Percentiles rank a stretch among this genome's conserved stretches.
phyloP scores from a whole-genome alignment of 345 rosid species.

The Dipteronia sinensis region DNA sequence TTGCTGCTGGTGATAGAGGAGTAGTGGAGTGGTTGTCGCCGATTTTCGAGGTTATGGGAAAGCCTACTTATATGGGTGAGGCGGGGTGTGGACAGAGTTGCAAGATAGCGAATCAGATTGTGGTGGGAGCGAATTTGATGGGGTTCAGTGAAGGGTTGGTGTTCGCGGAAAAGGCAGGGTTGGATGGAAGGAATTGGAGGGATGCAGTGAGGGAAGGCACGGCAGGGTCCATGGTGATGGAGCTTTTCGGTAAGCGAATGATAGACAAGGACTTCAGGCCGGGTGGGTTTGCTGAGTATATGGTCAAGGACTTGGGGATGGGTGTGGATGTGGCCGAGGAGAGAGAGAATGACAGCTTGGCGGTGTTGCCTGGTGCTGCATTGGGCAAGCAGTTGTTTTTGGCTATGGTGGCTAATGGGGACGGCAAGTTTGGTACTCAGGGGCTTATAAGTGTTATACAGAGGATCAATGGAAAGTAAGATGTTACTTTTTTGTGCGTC shows the following conservation, averaged over 20 bases:
- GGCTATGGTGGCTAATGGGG: conserved; percentile 84
- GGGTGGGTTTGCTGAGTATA: conserved; percentile 75
- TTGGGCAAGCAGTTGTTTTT: conserved; percentile 73
- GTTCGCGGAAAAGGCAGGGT: conserved; percentile 62
- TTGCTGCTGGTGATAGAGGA: conserved; percentile 65
- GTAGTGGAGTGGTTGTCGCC: conserved; percentile 67
- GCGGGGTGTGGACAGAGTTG: conserved; percentile 84
- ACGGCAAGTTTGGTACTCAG: conserved; percentile 69
- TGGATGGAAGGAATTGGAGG: conserved; percentile 52
- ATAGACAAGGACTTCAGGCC: conserved; percentile 60
- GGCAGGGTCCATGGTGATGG: conserved; percentile 73
- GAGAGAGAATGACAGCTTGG: conserved; percentile 38
- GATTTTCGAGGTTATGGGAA: conserved; percentile 58
- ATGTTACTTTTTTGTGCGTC: neutral
- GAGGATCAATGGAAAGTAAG: conserved; percentile 56
- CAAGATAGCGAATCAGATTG: conserved; percentile 79
- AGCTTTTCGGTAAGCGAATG: conserved; percentile 70
- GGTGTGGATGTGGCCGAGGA: conserved; percentile 60
- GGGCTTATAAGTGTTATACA: conserved; percentile 69
- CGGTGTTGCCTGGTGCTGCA: conserved; percentile 70
- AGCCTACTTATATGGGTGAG: conserved; percentile 59
- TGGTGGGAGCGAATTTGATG: conserved; percentile 63
- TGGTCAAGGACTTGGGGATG: conserved; percentile 91
- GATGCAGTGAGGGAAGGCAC: conserved; percentile 62
- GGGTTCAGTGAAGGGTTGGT: conserved; percentile 80